phyloP scores from a whole-genome alignment of 192 early-diverging fungal species.

The Backusella australiensis region DNA sequence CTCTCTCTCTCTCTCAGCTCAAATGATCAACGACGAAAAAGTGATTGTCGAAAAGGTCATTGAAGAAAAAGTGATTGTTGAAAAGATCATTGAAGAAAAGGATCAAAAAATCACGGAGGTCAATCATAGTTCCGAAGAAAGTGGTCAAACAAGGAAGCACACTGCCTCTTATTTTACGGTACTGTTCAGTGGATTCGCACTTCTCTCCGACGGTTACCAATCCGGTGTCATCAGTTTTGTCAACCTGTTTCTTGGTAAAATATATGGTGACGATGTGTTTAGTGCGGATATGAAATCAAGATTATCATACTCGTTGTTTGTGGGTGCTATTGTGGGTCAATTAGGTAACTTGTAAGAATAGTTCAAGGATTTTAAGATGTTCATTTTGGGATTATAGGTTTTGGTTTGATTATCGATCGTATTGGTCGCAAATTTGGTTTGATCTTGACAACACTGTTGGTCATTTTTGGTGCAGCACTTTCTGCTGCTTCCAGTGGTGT shows the following conservation, averaged over 20 bases:
- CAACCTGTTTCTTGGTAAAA: constrained; percentile 44
- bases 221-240: constrained; percentile 50
- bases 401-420: constrained; percentile 50
- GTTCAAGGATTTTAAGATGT: too few relatives aligned
- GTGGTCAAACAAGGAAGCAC: background rate
- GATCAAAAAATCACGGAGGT: background rate
- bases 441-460: constrained; percentile 43
- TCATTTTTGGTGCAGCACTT: constrained; percentile 45
- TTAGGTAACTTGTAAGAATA: constrained; percentile 19
- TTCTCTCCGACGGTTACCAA: constrained; percentile 56
- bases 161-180: constrained; percentile 24
- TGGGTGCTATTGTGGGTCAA: constrained; percentile 54
- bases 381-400: constrained; percentile 11
- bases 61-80: too few relatives aligned
- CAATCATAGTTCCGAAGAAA: background rate
- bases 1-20: background rate
- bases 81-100: too few relatives aligned
- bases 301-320: constrained; percentile 49
- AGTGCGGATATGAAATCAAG: constrained; percentile 38
- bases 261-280: constrained; percentile 40
- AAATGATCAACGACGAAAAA: background rate
- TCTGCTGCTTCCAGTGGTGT: constrained; percentile 39
- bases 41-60: background rate
- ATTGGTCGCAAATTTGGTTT: constrained; percentile 54
- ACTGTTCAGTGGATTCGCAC: constrained; percentile 38